Evolutionary conservation across 495 filamentous ascomycete genomes (phyloP).

Genomic region (Neurospora cerealis): DNA sequence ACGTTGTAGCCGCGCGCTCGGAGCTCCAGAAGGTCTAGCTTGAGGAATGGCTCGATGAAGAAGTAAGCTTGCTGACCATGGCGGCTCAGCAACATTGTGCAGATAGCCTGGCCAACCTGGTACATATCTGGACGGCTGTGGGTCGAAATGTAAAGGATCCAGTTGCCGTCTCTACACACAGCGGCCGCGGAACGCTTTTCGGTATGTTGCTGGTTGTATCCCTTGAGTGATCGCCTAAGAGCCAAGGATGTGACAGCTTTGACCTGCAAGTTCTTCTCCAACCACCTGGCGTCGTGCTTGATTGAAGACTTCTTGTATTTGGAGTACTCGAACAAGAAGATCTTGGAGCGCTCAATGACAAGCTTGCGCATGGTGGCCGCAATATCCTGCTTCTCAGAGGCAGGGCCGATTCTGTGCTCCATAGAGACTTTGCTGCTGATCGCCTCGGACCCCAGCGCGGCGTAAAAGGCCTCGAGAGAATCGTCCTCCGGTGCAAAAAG

Average conservation of each 20-base stretch:
- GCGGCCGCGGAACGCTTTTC: conserved; percentile 60
- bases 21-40: conserved; percentile 62
- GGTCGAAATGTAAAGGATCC: conserved; percentile 41
- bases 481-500: conserved; percentile 85
- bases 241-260: conserved; percentile 63
- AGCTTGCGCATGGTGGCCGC: conserved; percentile 58
- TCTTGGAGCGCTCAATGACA: conserved; percentile 72
- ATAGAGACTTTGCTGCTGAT: conserved; percentile 52
- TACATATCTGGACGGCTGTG: conserved; percentile 62
- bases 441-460: conserved; percentile 47
- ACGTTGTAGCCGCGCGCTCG: conserved; percentile 87
- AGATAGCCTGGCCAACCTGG: conserved; percentile 78
- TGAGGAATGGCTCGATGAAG: conserved; percentile 79
- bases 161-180: conserved; percentile 17
- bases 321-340: conserved; percentile 70
- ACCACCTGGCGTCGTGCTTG: conserved; percentile 76
- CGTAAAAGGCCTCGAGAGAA: conserved; percentile 71
- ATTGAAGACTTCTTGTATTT: conserved; percentile 54
- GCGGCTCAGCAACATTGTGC: conserved; percentile 66
- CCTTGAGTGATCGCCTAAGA: conserved; percentile 61
- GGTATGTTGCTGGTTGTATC: conserved; percentile 51
- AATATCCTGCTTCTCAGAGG: conserved; percentile 34
- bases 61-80: conserved; percentile 78
- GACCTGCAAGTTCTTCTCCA: conserved; percentile 78
- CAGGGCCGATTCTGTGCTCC: conserved; percentile 44